phyloP scores from a whole-genome alignment of 768 basidiomycete genomes.

The Boletus patriciae region DNA sequence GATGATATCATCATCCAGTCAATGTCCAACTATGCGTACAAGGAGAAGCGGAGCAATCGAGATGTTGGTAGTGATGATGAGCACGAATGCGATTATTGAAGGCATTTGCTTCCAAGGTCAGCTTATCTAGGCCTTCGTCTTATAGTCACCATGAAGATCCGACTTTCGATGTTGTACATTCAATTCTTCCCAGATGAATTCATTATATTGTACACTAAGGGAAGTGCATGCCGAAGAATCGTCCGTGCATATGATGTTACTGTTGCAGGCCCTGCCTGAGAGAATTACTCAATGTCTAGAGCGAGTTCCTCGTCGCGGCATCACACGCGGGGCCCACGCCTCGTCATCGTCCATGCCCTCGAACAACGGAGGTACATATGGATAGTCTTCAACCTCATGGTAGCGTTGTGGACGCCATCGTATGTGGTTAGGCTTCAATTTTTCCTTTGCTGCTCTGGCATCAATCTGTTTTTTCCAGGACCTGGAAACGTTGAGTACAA shows the following conservation, averaged over 20 bases:
- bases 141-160: neutral
- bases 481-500: constrained; percentile 7
- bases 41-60: constrained; percentile 20
- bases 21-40: constrained; percentile 36
- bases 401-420: constrained; percentile 17
- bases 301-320: constrained; percentile 20
- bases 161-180: neutral
- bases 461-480: constrained; percentile 32
- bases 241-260: neutral
- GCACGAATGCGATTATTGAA: constrained; percentile 25
- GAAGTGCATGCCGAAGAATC: neutral
- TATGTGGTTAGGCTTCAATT: constrained; percentile 6
- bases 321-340: neutral
- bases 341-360: constrained; percentile 9
- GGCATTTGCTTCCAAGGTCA: neutral
- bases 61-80: constrained; percentile 28
- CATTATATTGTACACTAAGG: constrained; percentile 3
- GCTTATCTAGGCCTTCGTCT: neutral
- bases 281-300: constrained; percentile 10
- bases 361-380: constrained; percentile 3
- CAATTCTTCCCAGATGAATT: neutral
- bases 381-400: constrained; percentile 10
- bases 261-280: neutral
- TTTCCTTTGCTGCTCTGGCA: constrained; percentile 19
- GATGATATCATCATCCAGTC: constrained; percentile 64